Evolutionary conservation across 1,139 yeast genomes (phyloP), one percentile per base, ranked within the genome.

Genomic region (Suhomyces maxii): DNA sequence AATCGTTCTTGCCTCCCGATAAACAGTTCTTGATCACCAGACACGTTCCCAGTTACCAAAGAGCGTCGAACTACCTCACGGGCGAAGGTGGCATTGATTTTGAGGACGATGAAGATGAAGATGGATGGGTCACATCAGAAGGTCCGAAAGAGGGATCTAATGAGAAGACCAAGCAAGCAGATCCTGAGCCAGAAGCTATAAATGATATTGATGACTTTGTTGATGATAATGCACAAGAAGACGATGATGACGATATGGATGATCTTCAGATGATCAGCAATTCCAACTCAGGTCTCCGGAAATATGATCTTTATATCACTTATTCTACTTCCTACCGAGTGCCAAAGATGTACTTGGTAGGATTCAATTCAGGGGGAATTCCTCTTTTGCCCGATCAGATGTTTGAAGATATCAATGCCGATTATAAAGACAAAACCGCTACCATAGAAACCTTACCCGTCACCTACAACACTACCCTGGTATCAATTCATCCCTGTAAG

Each of bases 281-380:
- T 59, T 36, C 59, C 41, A 58, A 57, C 54, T 69, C 59, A 47
- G 69, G 62, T 33, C 77, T 80, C 58, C 76, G 99, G 52, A 82
- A 83, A 53, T 93, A 91, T 64, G 97, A 93, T 65, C 71, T 93
- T 46, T 93, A 86, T 69, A 90, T 93, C 58, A 82, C 95, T 8
- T 93, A 93, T 64, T 89, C 97, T 18, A 91, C 99, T 0, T 88
- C 97, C 2, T 93, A 93, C 64, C 77, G 98, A 37, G 99, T 95
- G 7, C 99, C 99, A 34, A 90, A 95, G 71, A 77, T 95, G 77
- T 95, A 90, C 60, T 71, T 93, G 44, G 89, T 89, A 14, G 99
- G 99, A 0, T 93, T 84, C 70, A 84, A 83, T 58, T 76, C 83
- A 13, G 81, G 86, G 51, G 98, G 99, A 0, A 78, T 84, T 13